phyloP scores from a whole-genome alignment of 352 stramenopile genomes.

The Blastocystis sp. region DNA sequence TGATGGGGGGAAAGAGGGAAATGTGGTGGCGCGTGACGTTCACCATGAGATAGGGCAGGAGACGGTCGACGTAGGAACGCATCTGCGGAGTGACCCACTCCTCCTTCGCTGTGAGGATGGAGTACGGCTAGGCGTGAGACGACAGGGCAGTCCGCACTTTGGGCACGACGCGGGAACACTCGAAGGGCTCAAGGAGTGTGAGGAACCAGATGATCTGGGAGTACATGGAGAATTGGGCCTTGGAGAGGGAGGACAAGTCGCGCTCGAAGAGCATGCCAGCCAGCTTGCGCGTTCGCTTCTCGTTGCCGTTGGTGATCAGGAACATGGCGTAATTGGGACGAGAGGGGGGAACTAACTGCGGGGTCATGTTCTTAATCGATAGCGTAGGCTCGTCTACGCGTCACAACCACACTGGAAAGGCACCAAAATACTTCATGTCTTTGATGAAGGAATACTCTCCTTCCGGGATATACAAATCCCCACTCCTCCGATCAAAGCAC shows the following conservation, averaged over 20 bases:
- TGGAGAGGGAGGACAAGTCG: conserved; percentile 33
- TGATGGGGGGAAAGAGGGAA: neutral
- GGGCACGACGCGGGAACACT: neutral
- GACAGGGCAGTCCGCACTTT: neutral
- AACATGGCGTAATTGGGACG: neutral
- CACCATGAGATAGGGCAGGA: neutral
- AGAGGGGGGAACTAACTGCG: too few relatives aligned
- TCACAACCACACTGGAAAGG: neutral
- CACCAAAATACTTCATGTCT: conserved; percentile 20
- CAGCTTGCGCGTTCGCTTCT: neutral
- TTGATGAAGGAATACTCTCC: neutral
- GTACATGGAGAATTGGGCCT: neutral
- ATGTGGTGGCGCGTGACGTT: neutral
- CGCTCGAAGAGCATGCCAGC: neutral
- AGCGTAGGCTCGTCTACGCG: conserved; percentile 1
- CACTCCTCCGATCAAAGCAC: conserved; percentile 6
- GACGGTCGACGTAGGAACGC: neutral
- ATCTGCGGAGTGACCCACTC: neutral
- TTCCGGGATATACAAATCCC: neutral
- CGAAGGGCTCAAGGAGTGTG: neutral
- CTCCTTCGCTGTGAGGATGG: neutral
- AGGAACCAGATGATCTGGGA: conserved; percentile 13
- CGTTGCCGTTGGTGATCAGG: conserved; percentile 46
- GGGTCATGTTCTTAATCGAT: neutral
- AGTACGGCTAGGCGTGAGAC: neutral